Base-by-base conservation (phyloP, 441 rosid species). In the Gossypium aridum region DNA sequence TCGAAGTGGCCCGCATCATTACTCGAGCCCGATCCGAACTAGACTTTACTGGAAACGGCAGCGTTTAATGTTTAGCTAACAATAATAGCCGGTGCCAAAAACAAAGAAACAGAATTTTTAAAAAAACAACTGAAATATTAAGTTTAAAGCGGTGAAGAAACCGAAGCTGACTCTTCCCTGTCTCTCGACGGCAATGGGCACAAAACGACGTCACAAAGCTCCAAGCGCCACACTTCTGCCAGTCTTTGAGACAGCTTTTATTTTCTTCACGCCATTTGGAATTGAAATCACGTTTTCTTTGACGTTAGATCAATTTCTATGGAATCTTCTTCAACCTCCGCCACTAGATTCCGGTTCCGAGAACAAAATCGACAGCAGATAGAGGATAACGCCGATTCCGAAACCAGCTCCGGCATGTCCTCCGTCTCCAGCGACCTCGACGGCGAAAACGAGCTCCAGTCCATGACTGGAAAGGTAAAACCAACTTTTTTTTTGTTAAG, bases 401-500 rank as follows among this genome's bases (percentile, higher is more conserved):
- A 80, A 37, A 13, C 77, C 75, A 80, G 80, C 78, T 81, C 87
- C 72, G 77, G 65, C 43, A 25, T 80, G 4, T 83, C 88, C 12
- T 81, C 90, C 20, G 77, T 76, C 2, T 81, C 86, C 77, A 62
- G 75, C 22, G 83, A 78, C 49, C 70, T 51, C 0, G 83, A 77
- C 45, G 85, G 75, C n/a, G 83, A 81, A 39, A 54, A 79, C 4
- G 85, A 87, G 76, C 78, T 87, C 45, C 83, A 79, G 61, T 90
- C 90, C 71, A 87, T 87, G 96, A 80, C 92, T 0, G 89, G 84
- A 66, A 86, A 83, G 91, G 92, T 84, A 72, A 5, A 37, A 26
- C 12, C 19, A 60, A 23, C 37, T 16, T 0, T 14, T 20, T 60
- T 60, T 26, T 68, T 1, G 43, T 31, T 13, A 9, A n/a, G 22